Conservation (phyloP, 768 basidiomycete genomes). For the Rhodotorula paludigena region DNA sequence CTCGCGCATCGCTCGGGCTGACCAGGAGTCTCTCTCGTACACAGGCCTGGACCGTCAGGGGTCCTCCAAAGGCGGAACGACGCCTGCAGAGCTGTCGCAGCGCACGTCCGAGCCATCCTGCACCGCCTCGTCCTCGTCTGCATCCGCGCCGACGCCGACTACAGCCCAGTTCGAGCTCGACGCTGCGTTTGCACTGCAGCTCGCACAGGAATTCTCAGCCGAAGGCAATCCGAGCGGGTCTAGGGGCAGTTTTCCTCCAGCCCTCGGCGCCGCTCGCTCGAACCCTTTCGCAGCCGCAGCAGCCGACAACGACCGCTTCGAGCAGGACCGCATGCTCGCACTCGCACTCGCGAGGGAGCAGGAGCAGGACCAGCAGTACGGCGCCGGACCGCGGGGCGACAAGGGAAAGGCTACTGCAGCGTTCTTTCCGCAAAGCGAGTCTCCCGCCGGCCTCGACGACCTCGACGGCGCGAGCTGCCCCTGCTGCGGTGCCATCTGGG, state of each 20-base stretch:
- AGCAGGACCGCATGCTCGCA: neutral
- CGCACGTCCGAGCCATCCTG: neutral
- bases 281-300: too few relatives aligned
- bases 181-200: too few relatives aligned
- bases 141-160: neutral
- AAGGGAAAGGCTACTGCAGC: too few relatives aligned
- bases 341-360: slow-evolving; percentile 4
- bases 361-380: too few relatives aligned
- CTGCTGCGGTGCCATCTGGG: slow-evolving; percentile 17
- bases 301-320: too few relatives aligned
- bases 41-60: slow-evolving; percentile 19
- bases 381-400: neutral
- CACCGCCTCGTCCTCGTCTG: neutral
- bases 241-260: too few relatives aligned
- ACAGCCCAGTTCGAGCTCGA: neutral
- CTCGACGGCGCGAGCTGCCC: neutral
- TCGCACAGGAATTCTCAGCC: too few relatives aligned
- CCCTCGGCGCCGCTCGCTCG: too few relatives aligned
- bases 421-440: too few relatives aligned
- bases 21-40: neutral
- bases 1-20: neutral
- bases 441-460: neutral
- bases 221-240: too few relatives aligned
- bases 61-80: neutral
- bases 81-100: neutral